Percentiles rank a stretch among this genome's conserved stretches.
Evolutionary conservation across 108 stramenopile species (phyloP).

Genomic region (Hondaea fermentalgiana): DNA sequence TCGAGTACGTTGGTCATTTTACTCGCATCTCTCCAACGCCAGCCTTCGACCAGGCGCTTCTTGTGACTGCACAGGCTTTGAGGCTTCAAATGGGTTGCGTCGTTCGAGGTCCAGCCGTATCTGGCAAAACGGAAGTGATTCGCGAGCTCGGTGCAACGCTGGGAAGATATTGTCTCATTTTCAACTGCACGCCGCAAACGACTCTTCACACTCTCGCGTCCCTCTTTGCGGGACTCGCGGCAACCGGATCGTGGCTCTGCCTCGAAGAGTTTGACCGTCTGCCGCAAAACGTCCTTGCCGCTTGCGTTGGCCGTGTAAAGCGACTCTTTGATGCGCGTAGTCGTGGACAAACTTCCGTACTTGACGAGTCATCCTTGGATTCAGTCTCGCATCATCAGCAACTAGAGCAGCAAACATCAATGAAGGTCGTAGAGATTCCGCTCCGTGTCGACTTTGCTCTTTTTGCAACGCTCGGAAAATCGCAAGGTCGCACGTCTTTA

Average conservation of each 20-base stretch:
- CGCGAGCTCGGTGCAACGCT: constrained; percentile 66
- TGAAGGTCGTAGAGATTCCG: constrained; percentile 38
- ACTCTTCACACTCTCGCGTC: constrained; percentile 58
- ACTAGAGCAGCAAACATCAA: no score
- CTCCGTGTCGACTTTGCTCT: constrained; percentile 56
- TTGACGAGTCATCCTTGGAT: constrained; percentile 31
- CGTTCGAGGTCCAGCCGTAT: constrained; percentile 68
- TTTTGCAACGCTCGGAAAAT: constrained; percentile 57
- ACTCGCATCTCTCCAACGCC: constrained; percentile 70
- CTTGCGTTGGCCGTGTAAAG: constrained; percentile 72
- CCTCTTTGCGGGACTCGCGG: constrained; percentile 62
- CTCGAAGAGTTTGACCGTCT: constrained; percentile 68
- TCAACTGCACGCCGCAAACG: constrained; percentile 70
- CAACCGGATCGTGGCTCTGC: constrained; percentile 62
- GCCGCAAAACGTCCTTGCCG: constrained; percentile 64
- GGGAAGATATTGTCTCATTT: constrained; percentile 68
- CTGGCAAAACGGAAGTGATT: constrained; percentile 71
- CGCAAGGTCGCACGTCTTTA: constrained; percentile 59
- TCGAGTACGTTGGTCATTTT: constrained; percentile 73
- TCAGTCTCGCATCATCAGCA: no score
- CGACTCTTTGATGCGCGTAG: constrained; percentile 69
- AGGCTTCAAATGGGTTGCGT: constrained; percentile 74
- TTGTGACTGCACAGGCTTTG: constrained; percentile 70
- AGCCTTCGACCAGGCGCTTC: constrained; percentile 68
- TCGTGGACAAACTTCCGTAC: constrained; percentile 32